A percentile compares a stretch with the other conserved stretches of the same genome.
Conservation (phyloP, 495 filamentous ascomycete genomes). For the Penicillium chermesinum region DNA sequence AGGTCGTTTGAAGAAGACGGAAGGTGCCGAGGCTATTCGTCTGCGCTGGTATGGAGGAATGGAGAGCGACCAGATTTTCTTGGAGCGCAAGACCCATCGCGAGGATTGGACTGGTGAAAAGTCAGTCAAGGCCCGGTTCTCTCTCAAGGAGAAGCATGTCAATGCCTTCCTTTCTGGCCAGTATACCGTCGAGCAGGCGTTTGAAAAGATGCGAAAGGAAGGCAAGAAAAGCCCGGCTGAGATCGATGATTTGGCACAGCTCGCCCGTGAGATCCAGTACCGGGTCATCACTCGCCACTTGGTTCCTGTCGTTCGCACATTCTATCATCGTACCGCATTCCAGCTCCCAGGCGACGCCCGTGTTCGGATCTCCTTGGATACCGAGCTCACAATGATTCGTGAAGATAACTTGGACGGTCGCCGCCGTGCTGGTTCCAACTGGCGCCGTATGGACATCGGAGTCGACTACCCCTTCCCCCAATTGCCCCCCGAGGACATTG, state of each 20-base stretch:
- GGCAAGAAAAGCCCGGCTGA: slow-evolving; percentile 87
- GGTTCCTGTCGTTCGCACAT: slow-evolving; percentile 81
- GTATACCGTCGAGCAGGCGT: slow-evolving; percentile 73
- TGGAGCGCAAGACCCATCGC: slow-evolving; percentile 96
- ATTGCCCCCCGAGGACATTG: slow-evolving; percentile 74
- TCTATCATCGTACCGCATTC: slow-evolving; percentile 97
- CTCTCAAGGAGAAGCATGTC: slow-evolving; percentile 93
- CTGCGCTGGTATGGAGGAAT: slow-evolving; percentile 97
- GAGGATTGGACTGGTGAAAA: slow-evolving; percentile 99
- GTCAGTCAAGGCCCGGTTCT: slow-evolving; percentile 94
- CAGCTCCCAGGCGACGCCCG: slow-evolving; percentile 94
- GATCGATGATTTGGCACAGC: slow-evolving; percentile 81
- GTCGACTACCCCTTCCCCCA: slow-evolving; percentile 94
- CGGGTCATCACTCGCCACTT: slow-evolving; percentile 78
- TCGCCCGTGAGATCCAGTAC: slow-evolving; percentile 91
- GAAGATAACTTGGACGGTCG: slow-evolving; percentile 91
- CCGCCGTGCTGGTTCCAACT: slow-evolving; percentile 75
- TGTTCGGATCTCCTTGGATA: slow-evolving; percentile 95
- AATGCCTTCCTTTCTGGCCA: slow-evolving; percentile 82
- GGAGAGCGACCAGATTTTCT: slow-evolving; percentile 89
- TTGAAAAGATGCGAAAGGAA: slow-evolving; percentile 92
- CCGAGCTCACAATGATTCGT: slow-evolving; percentile 86
- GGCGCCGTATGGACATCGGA: slow-evolving; percentile 96
- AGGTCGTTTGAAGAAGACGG: slow-evolving; percentile 92
- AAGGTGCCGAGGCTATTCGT: slow-evolving; percentile 94